A percentile compares a stretch with the other conserved stretches of the same genome.
Evolutionary conservation across 176 grass and related monocot genomes (phyloP).

Genomic region (Puccinellia tenuiflora): DNA sequence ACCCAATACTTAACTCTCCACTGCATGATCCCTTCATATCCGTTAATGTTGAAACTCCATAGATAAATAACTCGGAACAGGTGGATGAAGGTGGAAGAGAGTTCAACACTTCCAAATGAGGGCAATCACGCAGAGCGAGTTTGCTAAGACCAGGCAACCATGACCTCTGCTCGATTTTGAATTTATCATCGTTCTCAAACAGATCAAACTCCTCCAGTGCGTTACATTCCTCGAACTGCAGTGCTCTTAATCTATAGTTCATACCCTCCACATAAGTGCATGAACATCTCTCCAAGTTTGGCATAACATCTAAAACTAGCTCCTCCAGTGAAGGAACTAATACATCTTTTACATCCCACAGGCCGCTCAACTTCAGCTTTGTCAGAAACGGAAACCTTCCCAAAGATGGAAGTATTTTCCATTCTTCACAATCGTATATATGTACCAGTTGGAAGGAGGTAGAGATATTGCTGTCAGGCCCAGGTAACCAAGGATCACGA

Average conservation of each 20-base stretch:
- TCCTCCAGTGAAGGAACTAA: constrained; percentile 19
- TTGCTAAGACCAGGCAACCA: not conserved
- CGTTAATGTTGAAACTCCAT: not conserved
- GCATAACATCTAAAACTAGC: not conserved
- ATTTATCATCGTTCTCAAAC: not conserved
- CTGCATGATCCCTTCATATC: not conserved
- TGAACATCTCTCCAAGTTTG: not conserved
- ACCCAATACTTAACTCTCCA: not conserved
- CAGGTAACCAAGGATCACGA: constrained; percentile 24
- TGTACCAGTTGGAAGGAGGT: not conserved
- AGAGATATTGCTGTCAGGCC: not conserved
- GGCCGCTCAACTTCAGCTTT: not conserved
- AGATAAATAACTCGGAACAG: not conserved
- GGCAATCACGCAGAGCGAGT: not conserved
- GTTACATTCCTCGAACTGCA: not conserved
- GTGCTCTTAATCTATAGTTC: not conserved
- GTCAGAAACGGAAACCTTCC: not conserved
- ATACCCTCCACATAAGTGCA: not conserved
- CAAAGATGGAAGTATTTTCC: not conserved
- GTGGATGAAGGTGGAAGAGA: constrained; percentile 3
- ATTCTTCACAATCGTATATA: not conserved
- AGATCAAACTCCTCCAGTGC: not conserved
- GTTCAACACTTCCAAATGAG: not conserved
- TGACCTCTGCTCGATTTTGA: not conserved
- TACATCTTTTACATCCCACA: not conserved